These are phyloP conservation scores for Fusarium beomiforme DNA, from an alignment of 2,329 filamentous ascomycete genomes.

Conservation along the genomic window DNA sequence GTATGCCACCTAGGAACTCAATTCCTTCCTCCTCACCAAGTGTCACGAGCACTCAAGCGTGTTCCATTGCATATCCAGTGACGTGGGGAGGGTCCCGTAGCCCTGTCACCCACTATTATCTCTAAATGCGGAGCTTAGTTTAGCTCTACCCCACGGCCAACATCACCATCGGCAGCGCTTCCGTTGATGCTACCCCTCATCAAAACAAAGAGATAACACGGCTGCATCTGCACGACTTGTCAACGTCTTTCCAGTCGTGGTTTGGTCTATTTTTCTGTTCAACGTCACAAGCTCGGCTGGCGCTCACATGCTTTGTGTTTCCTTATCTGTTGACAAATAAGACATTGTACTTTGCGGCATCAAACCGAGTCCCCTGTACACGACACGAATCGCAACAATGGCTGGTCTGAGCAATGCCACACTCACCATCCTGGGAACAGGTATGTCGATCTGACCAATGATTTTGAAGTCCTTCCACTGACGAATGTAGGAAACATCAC, in stretches of 20 bases:
- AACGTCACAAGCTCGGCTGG: not conserved
- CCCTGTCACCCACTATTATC: not conserved
- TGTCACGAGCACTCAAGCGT: not conserved
- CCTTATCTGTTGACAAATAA: not conserved
- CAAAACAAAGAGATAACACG: constrained; percentile 17
- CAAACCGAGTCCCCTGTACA: not conserved
- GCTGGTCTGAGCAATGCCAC: constrained; percentile 26
- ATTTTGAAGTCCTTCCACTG: not conserved
- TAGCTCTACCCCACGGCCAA: constrained; percentile 10
- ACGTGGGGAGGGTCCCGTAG: constrained; percentile 17
- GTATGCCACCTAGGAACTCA: not conserved
- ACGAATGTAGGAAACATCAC: constrained; percentile 45
- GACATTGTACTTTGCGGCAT: not conserved
- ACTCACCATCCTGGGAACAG: constrained; percentile 41
- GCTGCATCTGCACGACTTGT: constrained; percentile 26
- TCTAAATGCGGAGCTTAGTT: not conserved
- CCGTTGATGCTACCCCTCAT: constrained; percentile 21
- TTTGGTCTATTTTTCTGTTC: constrained; percentile 10
- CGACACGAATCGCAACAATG: constrained; percentile 19
- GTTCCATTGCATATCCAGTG: not conserved
- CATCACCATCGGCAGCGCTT: constrained; percentile 16
- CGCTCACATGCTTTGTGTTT: not conserved
- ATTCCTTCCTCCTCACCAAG: not conserved
- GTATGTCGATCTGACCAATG: not conserved
- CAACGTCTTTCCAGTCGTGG: constrained; percentile 19